A percentile compares a stretch with the other conserved stretches of the same genome.
phyloP scores from a whole-genome alignment of 768 basidiomycete genomes.

The Chiua virens region DNA sequence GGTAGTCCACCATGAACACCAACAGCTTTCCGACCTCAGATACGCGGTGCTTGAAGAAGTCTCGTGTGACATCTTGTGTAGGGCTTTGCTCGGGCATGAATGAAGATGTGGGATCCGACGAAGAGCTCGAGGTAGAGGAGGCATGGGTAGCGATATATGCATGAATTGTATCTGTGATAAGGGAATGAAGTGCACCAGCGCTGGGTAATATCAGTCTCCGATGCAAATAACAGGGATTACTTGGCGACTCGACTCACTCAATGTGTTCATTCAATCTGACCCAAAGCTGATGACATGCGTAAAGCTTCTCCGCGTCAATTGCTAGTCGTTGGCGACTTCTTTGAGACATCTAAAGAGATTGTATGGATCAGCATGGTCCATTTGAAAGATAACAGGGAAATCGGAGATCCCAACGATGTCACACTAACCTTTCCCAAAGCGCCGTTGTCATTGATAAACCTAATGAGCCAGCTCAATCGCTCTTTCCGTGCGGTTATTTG shows the following conservation, averaged over 20 bases:
- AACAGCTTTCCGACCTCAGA: slow-evolving; percentile 67
- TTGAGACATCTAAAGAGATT: slow-evolving; percentile 68
- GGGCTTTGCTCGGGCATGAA: slow-evolving; percentile 45
- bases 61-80: slow-evolving; percentile 76
- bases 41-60: slow-evolving; percentile 78
- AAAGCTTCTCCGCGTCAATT: slow-evolving; percentile 84
- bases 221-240: not conserved
- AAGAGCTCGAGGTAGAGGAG: slow-evolving; percentile 11
- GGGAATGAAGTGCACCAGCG: slow-evolving; percentile 53
- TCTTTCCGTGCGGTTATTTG: slow-evolving; percentile 77
- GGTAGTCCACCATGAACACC: slow-evolving; percentile 50
- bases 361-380: slow-evolving; percentile 4
- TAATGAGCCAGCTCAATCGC: slow-evolving; percentile 80
- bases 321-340: slow-evolving; percentile 70
- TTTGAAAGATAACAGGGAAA: not conserved
- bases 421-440: slow-evolving; percentile 66
- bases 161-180: slow-evolving; percentile 70
- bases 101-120: slow-evolving; percentile 9
- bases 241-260: slow-evolving; percentile 41
- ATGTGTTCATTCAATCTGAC: slow-evolving; percentile 66
- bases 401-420: not conserved
- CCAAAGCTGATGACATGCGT: slow-evolving; percentile 83
- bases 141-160: slow-evolving; percentile 55
- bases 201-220: slow-evolving; percentile 33
- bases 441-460: slow-evolving; percentile 85